Conservation (phyloP, 805 yeast genomes). For the Blastobotrys peoriensis region DNA sequence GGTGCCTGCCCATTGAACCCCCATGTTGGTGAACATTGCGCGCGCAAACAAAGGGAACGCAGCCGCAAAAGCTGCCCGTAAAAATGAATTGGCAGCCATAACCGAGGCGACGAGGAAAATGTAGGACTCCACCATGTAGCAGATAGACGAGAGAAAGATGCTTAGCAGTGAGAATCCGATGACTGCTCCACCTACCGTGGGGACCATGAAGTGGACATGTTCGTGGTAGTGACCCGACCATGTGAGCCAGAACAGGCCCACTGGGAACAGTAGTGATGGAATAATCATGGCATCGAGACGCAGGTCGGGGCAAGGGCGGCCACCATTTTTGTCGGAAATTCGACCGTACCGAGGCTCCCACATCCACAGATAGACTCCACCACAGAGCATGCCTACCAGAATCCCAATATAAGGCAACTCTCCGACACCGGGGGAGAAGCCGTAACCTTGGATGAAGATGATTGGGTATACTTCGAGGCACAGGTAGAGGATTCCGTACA, state of each 20-base stretch:
- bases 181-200: conserved; percentile 57
- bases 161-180: conserved; percentile 63
- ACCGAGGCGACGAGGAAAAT: conserved; percentile 71
- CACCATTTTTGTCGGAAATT: conserved; percentile 44
- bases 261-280: conserved; percentile 64
- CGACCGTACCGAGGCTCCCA: conserved; percentile 48
- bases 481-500: conserved; percentile 71
- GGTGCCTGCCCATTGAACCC: conserved; percentile 74
- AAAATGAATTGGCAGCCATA: conserved; percentile 62
- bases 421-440: conserved; percentile 50
- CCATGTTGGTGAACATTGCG: conserved; percentile 63
- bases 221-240: conserved; percentile 79
- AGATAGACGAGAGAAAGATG: conserved; percentile 62
- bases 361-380: conserved; percentile 43
- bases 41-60: conserved; percentile 66
- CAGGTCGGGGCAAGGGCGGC: conserved; percentile 66
- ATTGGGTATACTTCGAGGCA: conserved; percentile 70
- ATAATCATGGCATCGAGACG: conserved; percentile 70
- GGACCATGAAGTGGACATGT: conserved; percentile 71
- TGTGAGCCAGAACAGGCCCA: conserved; percentile 78
- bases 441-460: conserved; percentile 57
- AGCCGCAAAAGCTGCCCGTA: conserved; percentile 63
- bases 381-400: conserved; percentile 59
- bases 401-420: conserved; percentile 79
- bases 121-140: conserved; percentile 68